A percentile compares a stretch with the other conserved stretches of the same genome.
Evolutionary conservation across 2,329 filamentous ascomycete species (phyloP).

Genomic region (Trichoderma harzianum): DNA sequence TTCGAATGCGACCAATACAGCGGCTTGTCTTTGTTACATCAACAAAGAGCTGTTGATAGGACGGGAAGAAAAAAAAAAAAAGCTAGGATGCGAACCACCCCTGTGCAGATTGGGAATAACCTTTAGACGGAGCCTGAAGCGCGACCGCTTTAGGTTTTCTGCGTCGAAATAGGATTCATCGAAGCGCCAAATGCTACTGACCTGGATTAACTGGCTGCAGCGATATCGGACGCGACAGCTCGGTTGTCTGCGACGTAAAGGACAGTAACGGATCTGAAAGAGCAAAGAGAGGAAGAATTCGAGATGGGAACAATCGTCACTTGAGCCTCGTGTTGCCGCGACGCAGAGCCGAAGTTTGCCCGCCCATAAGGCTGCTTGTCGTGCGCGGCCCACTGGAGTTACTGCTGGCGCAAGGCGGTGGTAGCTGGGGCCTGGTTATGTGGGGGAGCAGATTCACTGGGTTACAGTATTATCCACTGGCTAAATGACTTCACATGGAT

Average conservation of each 20-base stretch:
- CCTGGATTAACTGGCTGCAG: conserved; percentile 17
- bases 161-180: background rate
- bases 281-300: background rate
- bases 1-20: background rate
- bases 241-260: conserved; percentile 9
- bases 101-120: conserved; percentile 12
- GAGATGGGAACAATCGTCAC: conserved; percentile 11
- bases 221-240: conserved; percentile 21
- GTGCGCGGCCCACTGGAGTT: background rate
- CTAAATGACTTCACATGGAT: conserved; percentile 3
- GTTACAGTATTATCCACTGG: conserved; percentile 1
- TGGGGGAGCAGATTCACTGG: background rate
- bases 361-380: conserved; percentile 5
- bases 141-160: background rate
- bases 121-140: conserved; percentile 1
- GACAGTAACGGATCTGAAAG: background rate
- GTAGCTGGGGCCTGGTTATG: background rate
- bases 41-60: background rate
- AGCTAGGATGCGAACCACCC: conserved; percentile 9
- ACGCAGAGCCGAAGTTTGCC: conserved; percentile 21
- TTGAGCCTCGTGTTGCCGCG: conserved; percentile 13
- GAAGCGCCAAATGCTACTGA: background rate
- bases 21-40: background rate
- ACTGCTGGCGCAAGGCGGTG: background rate
- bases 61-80: background rate